Percentiles rank a stretch among this genome's conserved stretches.
Conservation (phyloP, 768 basidiomycete species). For the Tephrocybe sp. region DNA sequence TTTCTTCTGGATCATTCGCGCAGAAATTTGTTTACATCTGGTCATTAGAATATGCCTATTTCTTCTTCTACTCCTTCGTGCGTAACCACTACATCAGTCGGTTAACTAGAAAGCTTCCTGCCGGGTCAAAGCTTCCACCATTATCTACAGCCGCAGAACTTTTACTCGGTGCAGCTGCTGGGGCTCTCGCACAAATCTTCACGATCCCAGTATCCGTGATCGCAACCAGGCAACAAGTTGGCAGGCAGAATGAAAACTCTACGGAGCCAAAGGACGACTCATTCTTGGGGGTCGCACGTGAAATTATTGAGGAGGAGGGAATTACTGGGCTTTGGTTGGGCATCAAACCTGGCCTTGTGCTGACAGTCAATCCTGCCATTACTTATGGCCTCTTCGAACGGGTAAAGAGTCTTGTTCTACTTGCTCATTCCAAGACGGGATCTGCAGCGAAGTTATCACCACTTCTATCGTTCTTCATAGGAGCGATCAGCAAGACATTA, state of each 20-base stretch:
- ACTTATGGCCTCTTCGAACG: slow-evolving; percentile 96
- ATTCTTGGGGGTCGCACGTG: slow-evolving; percentile 74
- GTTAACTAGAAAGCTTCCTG: slow-evolving; percentile 52
- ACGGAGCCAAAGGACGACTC: slow-evolving; percentile 53
- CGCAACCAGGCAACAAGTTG: slow-evolving; percentile 95
- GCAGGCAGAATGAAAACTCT: slow-evolving; percentile 31
- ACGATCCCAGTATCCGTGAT: slow-evolving; percentile 98
- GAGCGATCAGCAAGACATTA: slow-evolving; percentile 90
- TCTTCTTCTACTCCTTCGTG: slow-evolving; percentile 97
- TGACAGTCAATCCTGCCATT: slow-evolving; percentile 96
- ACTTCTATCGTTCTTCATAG: slow-evolving; percentile 77
- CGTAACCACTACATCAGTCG: slow-evolving; percentile 80
- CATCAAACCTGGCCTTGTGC: slow-evolving; percentile 86
- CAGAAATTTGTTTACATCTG: slow-evolving; percentile 1
- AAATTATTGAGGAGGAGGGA: slow-evolving; percentile 89
- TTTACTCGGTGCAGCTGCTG: slow-evolving; percentile 85
- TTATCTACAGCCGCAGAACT: slow-evolving; percentile 81
- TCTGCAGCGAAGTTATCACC: slow-evolving; percentile 66
- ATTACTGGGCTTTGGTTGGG: slow-evolving; percentile 90
- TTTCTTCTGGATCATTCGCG: slow-evolving; percentile 15
- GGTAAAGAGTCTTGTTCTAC: slow-evolving; percentile 70
- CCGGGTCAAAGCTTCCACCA: slow-evolving; percentile 57
- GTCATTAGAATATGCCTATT: slow-evolving; percentile 91
- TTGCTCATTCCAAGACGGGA: slow-evolving; percentile 46
- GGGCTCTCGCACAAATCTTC: slow-evolving; percentile 94